Conservation (phyloP, 106 monocot species). For the Amphibolis antarctica region DNA sequence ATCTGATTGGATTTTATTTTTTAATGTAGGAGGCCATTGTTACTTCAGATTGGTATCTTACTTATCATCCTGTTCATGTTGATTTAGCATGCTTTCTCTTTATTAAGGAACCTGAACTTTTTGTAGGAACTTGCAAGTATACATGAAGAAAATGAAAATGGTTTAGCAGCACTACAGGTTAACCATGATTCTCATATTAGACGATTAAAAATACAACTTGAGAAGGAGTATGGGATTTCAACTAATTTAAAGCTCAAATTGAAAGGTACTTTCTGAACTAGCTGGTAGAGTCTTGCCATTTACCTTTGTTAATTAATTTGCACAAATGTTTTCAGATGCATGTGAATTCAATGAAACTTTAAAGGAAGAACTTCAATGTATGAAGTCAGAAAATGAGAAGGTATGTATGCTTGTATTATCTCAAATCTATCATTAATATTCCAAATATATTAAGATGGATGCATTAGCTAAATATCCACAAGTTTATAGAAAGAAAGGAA, state of each 20-base stretch:
- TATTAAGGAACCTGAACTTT: conserved; percentile 1
- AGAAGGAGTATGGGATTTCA: conserved; percentile 12
- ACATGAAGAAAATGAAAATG: conserved; percentile 10
- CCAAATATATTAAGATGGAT: too few relatives aligned
- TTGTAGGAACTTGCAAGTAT: conserved; percentile 12
- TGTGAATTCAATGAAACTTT: conserved; percentile 6
- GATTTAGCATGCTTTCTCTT: not conserved
- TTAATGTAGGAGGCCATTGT: not conserved
- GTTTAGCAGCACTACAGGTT: conserved; percentile 1
- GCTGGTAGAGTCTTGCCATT: not conserved
- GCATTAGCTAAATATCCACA: too few relatives aligned
- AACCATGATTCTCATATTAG: conserved; percentile 14
- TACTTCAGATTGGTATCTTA: not conserved
- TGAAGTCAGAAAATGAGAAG: conserved; percentile 19
- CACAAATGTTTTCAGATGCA: conserved; percentile 10
- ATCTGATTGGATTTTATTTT: not conserved
- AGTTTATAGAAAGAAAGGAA: too few relatives aligned
- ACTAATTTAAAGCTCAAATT: conserved; percentile 7
- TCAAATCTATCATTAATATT: too few relatives aligned
- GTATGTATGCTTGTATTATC: conserved; percentile 5
- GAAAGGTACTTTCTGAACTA: conserved; percentile 8
- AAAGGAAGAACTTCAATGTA: conserved; percentile 7
- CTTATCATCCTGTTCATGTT: not conserved
- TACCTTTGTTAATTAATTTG: not conserved
- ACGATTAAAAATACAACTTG: conserved; percentile 11